Conservation (phyloP, 108 stramenopile genomes). For the Pelagomonas calceolata region DNA sequence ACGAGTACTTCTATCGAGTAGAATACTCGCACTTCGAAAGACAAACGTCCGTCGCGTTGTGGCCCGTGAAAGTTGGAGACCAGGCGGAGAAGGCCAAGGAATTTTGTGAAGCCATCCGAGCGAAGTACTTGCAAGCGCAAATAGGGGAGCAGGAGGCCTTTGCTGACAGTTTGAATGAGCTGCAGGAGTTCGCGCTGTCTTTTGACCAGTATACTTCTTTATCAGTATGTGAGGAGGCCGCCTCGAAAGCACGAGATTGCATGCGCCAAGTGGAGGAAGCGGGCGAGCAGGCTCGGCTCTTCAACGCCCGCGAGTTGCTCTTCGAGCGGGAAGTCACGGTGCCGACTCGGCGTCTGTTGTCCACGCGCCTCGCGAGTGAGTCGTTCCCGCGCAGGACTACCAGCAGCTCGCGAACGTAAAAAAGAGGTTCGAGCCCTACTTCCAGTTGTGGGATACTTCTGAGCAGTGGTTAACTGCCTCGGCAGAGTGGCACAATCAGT, state of each 20-base stretch:
- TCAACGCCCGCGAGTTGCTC: slow-evolving; percentile 47
- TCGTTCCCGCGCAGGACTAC: too few species aligned
- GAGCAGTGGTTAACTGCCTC: slow-evolving; percentile 32
- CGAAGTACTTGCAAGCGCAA: slow-evolving; percentile 35
- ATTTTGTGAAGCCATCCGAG: slow-evolving; percentile 8
- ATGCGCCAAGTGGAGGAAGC: slow-evolving; percentile 25
- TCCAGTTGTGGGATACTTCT: slow-evolving; percentile 42
- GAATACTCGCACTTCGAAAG: slow-evolving; percentile 24
- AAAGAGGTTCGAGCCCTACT: slow-evolving; percentile 49
- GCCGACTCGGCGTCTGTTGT: too few species aligned
- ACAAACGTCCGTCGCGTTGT: slow-evolving; percentile 30
- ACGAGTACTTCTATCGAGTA: slow-evolving; percentile 12
- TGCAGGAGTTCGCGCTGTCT: slow-evolving; percentile 32
- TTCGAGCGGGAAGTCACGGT: slow-evolving; percentile 41
- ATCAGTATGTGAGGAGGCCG: slow-evolving; percentile 22
- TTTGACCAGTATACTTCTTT: slow-evolving; percentile 31
- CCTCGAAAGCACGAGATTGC: slow-evolving; percentile 27
- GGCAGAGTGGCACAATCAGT: slow-evolving; percentile 25
- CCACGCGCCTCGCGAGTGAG: too few species aligned
- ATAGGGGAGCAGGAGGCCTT: slow-evolving; percentile 43
- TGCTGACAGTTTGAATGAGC: slow-evolving; percentile 21
- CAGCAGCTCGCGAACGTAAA: slow-evolving; percentile 29
- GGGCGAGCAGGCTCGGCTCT: slow-evolving; percentile 28
- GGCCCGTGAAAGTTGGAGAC: slow-evolving; percentile 33
- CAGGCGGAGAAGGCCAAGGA: slow-evolving; percentile 24